Evolutionary conservation across 805 yeast genomes (phyloP).

Genomic region (Blastobotrys americana): DNA sequence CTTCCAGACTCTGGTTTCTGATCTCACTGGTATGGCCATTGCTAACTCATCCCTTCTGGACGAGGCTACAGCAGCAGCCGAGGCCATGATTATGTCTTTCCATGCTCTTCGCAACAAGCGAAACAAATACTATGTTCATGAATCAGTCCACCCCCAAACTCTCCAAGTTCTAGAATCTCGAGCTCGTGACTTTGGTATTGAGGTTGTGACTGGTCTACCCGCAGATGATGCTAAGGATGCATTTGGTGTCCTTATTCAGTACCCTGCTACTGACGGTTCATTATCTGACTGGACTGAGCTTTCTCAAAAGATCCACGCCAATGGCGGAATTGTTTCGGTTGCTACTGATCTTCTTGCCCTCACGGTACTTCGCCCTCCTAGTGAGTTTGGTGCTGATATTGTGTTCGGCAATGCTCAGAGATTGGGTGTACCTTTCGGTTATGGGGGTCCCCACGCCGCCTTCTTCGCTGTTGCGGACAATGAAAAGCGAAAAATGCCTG

Average conservation of each 20-base stretch:
- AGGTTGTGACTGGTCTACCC: constrained; percentile 48
- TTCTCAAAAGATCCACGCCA: constrained; percentile 57
- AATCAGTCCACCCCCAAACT: constrained; percentile 78
- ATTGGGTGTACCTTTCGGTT: constrained; percentile 96
- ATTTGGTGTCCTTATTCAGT: constrained; percentile 83
- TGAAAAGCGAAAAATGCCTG: constrained; percentile 89
- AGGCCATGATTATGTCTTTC: constrained; percentile 84
- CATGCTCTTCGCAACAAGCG: constrained; percentile 62
- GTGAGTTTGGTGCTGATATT: constrained; percentile 82
- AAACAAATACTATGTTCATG: constrained; percentile 61
- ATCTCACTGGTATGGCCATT: constrained; percentile 88
- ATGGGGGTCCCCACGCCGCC: constrained; percentile 99
- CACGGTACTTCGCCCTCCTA: constrained; percentile 77
- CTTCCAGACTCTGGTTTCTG: constrained; percentile 86
- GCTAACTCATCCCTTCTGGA: constrained; percentile 93
- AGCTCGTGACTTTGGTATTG: constrained; percentile 65
- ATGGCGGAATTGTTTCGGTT: constrained; percentile 70
- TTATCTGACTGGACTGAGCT: constrained; percentile 47
- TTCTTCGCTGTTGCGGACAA: constrained; percentile 82
- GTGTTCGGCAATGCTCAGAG: constrained; percentile 91
- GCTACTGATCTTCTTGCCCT: constrained; percentile 92
- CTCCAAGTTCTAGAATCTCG: constrained; percentile 70
- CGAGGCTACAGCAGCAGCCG: constrained; percentile 97
- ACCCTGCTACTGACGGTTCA: constrained; percentile 82
- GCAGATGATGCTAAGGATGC: constrained; percentile 37